Evolutionary conservation across 495 filamentous ascomycete genomes (phyloP), one percentile per base, ranked within the genome.

Genomic region (Penicillium cinerascens): DNA sequence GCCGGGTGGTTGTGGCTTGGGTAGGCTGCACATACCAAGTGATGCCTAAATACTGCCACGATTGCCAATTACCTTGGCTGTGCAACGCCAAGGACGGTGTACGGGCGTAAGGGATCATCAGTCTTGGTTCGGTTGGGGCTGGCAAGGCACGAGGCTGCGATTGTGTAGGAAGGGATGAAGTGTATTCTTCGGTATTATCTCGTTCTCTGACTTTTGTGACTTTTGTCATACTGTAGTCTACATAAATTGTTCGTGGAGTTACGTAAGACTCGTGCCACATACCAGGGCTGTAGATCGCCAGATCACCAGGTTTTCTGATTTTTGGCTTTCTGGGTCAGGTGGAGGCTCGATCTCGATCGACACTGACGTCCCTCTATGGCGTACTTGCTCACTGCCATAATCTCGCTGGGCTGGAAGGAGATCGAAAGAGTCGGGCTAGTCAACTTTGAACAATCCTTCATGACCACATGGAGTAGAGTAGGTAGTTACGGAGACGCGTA

Each of bases 21-120:
- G 10, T 10, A 33, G 29, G 29, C 29, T 33, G 29, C 29, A 33
- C 10, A 33, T 33, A 13, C 29, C 8, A 33, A 33, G 9, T 33
- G 29, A 33, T 33, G 29, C 29, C 29, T 33, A 33, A 10, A 33
- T 1, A 33, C 4, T 33, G 11, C 11, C 29, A 33, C 29, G 26
- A 29, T 29, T 6, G 8, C 29, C 29, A 13, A 33, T 13, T 11
- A 47, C 42, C 35, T 25, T 55, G 44, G 52, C 56, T 44, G 47
- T 42, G 57, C 36, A 26, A 40, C 38, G 36, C 52, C 10, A 52
- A 44, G 44, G 35, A n/a, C 17, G 17, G 16, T 15, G 7, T 42
- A 44, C 42, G 33, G 41, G 23, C 6, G 42, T 46, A 45, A 45
- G 49, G 41, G 42, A 16, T 17, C 18, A 44, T 41, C 26, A n/a